Conservation (phyloP, 306 rosid species). For the Castanea mollissima region DNA sequence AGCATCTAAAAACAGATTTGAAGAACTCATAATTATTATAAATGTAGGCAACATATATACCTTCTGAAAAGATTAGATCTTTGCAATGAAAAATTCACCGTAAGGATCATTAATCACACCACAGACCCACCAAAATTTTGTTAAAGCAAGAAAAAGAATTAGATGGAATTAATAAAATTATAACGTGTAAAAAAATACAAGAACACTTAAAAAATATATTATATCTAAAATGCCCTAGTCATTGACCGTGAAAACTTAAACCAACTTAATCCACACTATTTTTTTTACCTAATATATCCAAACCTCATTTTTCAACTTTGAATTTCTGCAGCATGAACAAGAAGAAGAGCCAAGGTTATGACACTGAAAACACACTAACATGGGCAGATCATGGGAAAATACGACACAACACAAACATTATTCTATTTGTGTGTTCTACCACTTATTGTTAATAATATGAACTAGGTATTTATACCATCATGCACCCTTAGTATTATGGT, state of each 20-base stretch:
- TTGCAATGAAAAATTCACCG: too few species aligned
- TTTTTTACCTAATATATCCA: background rate
- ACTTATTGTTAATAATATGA: background rate
- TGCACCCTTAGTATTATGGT: too few species aligned
- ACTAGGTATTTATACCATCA: too few species aligned
- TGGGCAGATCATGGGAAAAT: background rate
- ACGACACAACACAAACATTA: background rate
- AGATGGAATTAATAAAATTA: background rate
- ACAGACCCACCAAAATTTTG: too few species aligned
- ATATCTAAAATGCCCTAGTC: background rate
- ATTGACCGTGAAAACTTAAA: too few species aligned
- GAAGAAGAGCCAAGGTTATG: background rate
- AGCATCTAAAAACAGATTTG: too few species aligned
- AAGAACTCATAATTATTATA: too few species aligned
- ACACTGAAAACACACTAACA: background rate
- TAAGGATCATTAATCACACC: too few species aligned
- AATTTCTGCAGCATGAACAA: background rate
- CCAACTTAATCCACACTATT: background rate
- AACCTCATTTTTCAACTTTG: background rate
- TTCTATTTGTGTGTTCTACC: background rate
- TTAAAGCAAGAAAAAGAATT: too few species aligned
- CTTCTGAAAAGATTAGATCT: too few species aligned
- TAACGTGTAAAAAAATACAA: background rate
- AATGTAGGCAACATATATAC: too few species aligned
- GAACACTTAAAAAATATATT: background rate